Conservation (phyloP, 2,329 filamentous ascomycete species). For the Xylaria sp. region DNA sequence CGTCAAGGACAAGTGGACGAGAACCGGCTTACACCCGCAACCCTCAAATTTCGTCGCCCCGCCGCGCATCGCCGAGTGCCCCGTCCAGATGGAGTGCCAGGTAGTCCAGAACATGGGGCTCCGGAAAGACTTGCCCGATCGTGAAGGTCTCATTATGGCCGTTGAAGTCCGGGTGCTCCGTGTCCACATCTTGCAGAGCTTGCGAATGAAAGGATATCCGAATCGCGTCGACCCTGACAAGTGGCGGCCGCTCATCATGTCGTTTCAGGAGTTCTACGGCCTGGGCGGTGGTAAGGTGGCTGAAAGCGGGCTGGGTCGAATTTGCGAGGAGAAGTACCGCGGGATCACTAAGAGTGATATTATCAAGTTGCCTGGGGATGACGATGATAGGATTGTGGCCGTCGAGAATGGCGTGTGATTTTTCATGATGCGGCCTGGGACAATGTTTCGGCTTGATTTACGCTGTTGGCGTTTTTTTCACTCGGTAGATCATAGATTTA, state of each 20-base stretch:
- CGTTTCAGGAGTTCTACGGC: slow-evolving; percentile 57
- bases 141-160: slow-evolving; percentile 46
- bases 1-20: slow-evolving; percentile 54
- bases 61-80: slow-evolving; percentile 52
- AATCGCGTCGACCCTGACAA: slow-evolving; percentile 56
- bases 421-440: neutral
- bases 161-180: slow-evolving; percentile 53
- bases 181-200: slow-evolving; percentile 48
- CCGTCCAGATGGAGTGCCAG: slow-evolving; percentile 56
- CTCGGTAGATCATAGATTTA: neutral
- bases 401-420: slow-evolving; percentile 6
- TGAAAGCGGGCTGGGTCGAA: slow-evolving; percentile 29
- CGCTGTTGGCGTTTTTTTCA: slow-evolving; percentile 1
- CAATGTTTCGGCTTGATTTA: neutral
- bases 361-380: slow-evolving; percentile 35
- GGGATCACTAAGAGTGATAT: slow-evolving; percentile 37
- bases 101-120: slow-evolving; percentile 49
- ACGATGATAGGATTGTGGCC: slow-evolving; percentile 34
- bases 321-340: slow-evolving; percentile 50
- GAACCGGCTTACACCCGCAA: slow-evolving; percentile 50
- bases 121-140: slow-evolving; percentile 48
- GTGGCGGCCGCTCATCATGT: slow-evolving; percentile 58
- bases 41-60: slow-evolving; percentile 51
- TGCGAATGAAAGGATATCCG: slow-evolving; percentile 51
- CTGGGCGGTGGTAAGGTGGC: slow-evolving; percentile 46